Evolutionary conservation across 1,139 yeast genomes (phyloP).

Genomic region (Geotrichum candidum): DNA sequence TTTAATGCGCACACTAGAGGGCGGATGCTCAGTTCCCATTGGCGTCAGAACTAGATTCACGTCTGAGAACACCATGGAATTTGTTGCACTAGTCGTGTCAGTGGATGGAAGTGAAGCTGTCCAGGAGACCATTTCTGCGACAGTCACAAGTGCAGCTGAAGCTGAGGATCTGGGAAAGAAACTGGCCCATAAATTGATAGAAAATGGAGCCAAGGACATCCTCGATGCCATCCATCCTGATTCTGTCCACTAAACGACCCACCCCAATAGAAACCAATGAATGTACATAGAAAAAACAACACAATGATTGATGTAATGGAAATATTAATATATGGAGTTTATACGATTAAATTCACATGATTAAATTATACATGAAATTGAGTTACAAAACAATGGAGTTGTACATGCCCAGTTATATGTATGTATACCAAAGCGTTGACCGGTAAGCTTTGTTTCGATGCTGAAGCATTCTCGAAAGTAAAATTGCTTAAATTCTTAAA

Average conservation of each 20-base stretch:
- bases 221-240: constrained; percentile 75
- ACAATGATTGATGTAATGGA: not conserved
- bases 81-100: constrained; percentile 65
- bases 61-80: constrained; percentile 42
- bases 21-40: constrained; percentile 98
- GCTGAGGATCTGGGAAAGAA: constrained; percentile 65
- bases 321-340: not conserved
- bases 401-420: not conserved
- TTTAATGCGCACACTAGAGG: constrained; percentile 84
- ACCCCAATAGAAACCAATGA: not conserved
- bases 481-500: not conserved
- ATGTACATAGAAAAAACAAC: not conserved
- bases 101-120: constrained; percentile 74
- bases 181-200: constrained; percentile 62
- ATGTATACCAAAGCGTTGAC: no score
- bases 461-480: not conserved
- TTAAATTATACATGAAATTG: not conserved
- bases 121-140: constrained; percentile 43
- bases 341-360: not conserved
- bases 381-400: not conserved
- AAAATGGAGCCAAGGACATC: constrained; percentile 75
- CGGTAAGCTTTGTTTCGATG: not conserved
- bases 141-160: constrained; percentile 45
- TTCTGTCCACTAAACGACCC: constrained; percentile 21
- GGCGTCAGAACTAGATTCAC: constrained; percentile 71